A percentile compares a stretch with the other conserved stretches of the same genome.
Evolutionary conservation across 768 basidiomycete genomes (phyloP).

Genomic region (Termitomyces sp.): DNA sequence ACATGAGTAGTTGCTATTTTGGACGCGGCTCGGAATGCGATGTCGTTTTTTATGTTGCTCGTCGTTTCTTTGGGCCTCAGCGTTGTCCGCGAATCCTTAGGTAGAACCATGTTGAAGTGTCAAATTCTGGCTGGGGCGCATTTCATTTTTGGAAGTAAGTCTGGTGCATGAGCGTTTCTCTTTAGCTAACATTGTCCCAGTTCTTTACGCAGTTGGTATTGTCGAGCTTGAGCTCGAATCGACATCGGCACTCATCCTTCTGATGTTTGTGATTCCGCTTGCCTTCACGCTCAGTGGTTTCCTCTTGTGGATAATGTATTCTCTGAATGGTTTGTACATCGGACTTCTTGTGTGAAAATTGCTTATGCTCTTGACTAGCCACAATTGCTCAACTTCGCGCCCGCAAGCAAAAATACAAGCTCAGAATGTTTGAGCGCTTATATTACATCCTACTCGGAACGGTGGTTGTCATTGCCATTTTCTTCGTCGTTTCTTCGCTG

Average conservation of each 20-base stretch:
- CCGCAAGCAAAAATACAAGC: slow-evolving; percentile 84
- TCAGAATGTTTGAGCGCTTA: slow-evolving; percentile 84
- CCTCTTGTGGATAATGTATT: slow-evolving; percentile 93
- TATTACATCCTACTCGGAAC: slow-evolving; percentile 82
- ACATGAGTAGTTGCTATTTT: slow-evolving; percentile 74
- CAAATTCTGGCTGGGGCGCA: slow-evolving; percentile 80
- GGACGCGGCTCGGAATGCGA: slow-evolving; percentile 90
- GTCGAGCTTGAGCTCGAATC: slow-evolving; percentile 91
- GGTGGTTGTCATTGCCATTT: slow-evolving; percentile 77
- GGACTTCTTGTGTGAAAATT: background rate
- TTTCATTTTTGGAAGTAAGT: slow-evolving; percentile 90
- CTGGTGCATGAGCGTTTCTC: background rate
- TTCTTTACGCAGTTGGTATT: slow-evolving; percentile 91
- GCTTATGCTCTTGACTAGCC: slow-evolving; percentile 36
- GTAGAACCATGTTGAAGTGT: slow-evolving; percentile 79
- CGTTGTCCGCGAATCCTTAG: slow-evolving; percentile 87
- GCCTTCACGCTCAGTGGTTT: slow-evolving; percentile 95
- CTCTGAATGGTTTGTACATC: slow-evolving; percentile 68
- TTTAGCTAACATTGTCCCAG: slow-evolving; percentile 31
- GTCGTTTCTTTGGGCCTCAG: slow-evolving; percentile 91
- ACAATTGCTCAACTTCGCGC: slow-evolving; percentile 85
- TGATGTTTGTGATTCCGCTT: slow-evolving; percentile 91
- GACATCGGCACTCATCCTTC: slow-evolving; percentile 77
- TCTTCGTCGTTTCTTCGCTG: slow-evolving; percentile 91
- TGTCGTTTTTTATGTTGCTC: slow-evolving; percentile 93